A percentile compares a stretch with the other conserved stretches of the same genome.
Conservation (phyloP, 1,284 basidiomycete species). For the Ustilago curta region DNA sequence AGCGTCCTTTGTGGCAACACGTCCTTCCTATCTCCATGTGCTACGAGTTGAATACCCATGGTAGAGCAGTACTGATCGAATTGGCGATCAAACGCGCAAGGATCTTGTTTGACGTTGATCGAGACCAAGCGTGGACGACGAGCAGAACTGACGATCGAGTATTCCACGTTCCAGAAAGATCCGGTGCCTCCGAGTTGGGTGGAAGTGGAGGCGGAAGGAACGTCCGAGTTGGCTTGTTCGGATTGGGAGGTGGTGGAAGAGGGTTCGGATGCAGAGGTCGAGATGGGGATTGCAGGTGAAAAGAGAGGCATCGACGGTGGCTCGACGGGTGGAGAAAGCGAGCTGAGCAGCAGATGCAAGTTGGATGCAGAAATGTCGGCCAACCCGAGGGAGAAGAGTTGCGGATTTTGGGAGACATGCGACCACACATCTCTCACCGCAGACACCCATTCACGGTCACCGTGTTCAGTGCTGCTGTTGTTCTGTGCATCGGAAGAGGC, state of each 20-base stretch:
- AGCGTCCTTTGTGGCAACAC: conserved; percentile 52
- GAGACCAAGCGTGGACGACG: conserved; percentile 49
- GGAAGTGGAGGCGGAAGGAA: conserved; percentile 9
- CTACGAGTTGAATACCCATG: conserved; percentile 51
- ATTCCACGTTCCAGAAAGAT: conserved; percentile 41
- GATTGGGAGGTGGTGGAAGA: conserved; percentile 19
- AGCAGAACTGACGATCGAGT: conserved; percentile 29
- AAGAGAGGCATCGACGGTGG: conserved; percentile 31
- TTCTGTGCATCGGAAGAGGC: background rate
- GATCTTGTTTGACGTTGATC: conserved; percentile 58
- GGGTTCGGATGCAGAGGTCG: conserved; percentile 27
- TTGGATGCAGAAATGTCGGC: conserved; percentile 49
- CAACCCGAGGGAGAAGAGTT: conserved; percentile 54
- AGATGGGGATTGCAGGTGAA: conserved; percentile 40
- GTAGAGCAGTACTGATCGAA: conserved; percentile 53
- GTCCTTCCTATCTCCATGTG: conserved; percentile 53
- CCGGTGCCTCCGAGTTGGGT: background rate
- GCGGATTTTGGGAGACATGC: conserved; percentile 51
- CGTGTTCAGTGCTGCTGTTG: background rate
- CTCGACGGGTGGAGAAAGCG: conserved; percentile 26
- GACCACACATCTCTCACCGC: conserved; percentile 30
- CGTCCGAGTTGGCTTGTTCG: conserved; percentile 14
- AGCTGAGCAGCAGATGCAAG: conserved; percentile 17
- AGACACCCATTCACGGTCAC: conserved; percentile 3
- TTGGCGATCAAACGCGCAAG: conserved; percentile 46